phyloP scores from a whole-genome alignment of 176 grass and related monocot species.

The Guadua angustifolia region DNA sequence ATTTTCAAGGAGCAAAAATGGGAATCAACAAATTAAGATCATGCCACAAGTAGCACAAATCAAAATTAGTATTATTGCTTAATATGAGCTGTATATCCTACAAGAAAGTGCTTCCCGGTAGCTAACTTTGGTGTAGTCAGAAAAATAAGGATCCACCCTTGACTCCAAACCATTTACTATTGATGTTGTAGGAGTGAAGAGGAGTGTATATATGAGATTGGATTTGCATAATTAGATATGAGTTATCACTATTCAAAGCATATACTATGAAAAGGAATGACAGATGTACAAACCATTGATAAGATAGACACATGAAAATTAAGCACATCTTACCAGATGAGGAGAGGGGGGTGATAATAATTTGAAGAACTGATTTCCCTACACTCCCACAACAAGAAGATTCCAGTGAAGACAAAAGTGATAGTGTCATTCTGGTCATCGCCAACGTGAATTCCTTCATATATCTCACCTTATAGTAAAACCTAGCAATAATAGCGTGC shows the following conservation, averaged over 20 bases:
- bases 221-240: constrained; percentile 7
- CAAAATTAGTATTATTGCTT: neutral
- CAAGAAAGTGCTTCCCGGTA: constrained; percentile 92
- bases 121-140: constrained; percentile 34
- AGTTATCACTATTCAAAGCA: constrained; percentile 6
- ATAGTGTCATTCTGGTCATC: constrained; percentile 67
- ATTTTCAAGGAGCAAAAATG: constrained; percentile 42
- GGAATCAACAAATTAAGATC: constrained; percentile 3
- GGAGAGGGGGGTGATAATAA: constrained; percentile 55
- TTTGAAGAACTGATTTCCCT: constrained; percentile 56
- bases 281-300: neutral
- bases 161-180: constrained; percentile 37
- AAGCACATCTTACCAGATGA: constrained; percentile 49
- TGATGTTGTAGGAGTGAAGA: constrained; percentile 42
- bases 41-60: neutral
- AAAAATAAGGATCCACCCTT: constrained; percentile 44
- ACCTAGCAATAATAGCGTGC: too few relatives aligned
- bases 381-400: constrained; percentile 55
- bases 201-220: constrained; percentile 31
- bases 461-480: constrained; percentile 74
- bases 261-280: neutral
- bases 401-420: constrained; percentile 74
- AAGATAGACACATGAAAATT: constrained; percentile 7
- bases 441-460: constrained; percentile 69
- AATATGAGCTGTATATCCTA: constrained; percentile 50